Percentiles rank a stretch among this genome's conserved stretches.
Conservation (phyloP, 169 alveolate species). For the Eimeria tenella region DNA sequence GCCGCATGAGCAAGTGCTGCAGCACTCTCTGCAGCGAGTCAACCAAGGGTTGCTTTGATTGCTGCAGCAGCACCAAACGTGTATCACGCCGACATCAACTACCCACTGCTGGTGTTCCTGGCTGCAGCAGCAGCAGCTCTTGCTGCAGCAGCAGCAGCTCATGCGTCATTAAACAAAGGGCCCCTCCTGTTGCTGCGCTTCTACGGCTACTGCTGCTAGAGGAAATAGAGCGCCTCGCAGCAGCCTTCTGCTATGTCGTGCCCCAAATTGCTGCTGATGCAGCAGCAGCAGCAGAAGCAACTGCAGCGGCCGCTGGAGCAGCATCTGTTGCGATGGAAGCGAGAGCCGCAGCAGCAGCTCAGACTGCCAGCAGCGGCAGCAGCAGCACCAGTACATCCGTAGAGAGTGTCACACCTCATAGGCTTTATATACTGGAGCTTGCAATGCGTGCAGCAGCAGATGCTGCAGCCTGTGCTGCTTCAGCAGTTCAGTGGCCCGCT, state of each 20-base stretch:
- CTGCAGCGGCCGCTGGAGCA: constrained; percentile 40
- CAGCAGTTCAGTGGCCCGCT: not conserved
- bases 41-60: not conserved
- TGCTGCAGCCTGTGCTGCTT: constrained; percentile 41
- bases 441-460: constrained; percentile 38
- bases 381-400: constrained; percentile 4
- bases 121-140: not conserved
- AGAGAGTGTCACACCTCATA: not conserved
- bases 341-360: constrained; percentile 23
- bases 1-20: not conserved
- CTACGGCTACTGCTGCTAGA: constrained; percentile 53
- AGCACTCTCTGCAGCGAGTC: not conserved
- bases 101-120: not conserved
- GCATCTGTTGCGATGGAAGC: constrained; percentile 39
- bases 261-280: constrained; percentile 35
- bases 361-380: not conserved
- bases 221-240: constrained; percentile 39
- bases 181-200: not conserved
- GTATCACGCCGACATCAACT: constrained; percentile 1
- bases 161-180: not conserved
- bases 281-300: constrained; percentile 43
- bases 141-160: not conserved
- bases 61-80: constrained; percentile 16
- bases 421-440: not conserved
- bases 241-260: constrained; percentile 13